phyloP scores from a whole-genome alignment of 2,329 filamentous ascomycete species.

The Aspergillus flavus region DNA sequence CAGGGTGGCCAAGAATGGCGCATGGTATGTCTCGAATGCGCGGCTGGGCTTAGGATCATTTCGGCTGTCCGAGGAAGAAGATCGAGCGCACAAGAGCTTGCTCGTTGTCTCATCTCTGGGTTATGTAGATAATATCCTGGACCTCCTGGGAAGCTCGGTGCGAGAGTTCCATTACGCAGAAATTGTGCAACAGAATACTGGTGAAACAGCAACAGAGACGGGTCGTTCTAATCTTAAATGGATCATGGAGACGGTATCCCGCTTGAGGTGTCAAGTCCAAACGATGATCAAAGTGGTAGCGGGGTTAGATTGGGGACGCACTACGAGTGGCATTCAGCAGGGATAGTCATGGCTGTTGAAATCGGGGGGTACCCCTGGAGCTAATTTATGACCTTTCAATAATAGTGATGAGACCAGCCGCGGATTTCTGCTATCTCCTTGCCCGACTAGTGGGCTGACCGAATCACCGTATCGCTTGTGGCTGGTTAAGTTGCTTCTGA shows the following conservation, averaged over 20 bases:
- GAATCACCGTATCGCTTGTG: neutral
- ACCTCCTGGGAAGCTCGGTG: neutral
- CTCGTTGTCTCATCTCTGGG: neutral
- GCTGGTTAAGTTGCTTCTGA: neutral
- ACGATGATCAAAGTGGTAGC: neutral
- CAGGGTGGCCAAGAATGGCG: neutral
- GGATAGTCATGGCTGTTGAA: neutral
- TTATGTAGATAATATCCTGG: neutral
- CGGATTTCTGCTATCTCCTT: neutral
- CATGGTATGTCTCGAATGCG: neutral
- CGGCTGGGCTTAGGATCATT: neutral
- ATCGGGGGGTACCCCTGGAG: neutral
- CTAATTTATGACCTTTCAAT: neutral
- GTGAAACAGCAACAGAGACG: neutral
- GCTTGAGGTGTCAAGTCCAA: neutral
- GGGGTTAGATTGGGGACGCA: neutral
- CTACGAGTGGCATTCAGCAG: neutral
- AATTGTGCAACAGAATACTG: slow-evolving; percentile 1
- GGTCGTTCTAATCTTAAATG: slow-evolving; percentile 5
- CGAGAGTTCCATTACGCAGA: slow-evolving; percentile 1
- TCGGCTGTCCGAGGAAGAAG: slow-evolving; percentile 3
- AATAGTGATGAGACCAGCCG: neutral
- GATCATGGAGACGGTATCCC: slow-evolving; percentile 1
- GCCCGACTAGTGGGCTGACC: neutral
- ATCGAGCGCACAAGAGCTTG: neutral